phyloP scores from a whole-genome alignment of 768 basidiomycete genomes.

The Trametes sanguinea region DNA sequence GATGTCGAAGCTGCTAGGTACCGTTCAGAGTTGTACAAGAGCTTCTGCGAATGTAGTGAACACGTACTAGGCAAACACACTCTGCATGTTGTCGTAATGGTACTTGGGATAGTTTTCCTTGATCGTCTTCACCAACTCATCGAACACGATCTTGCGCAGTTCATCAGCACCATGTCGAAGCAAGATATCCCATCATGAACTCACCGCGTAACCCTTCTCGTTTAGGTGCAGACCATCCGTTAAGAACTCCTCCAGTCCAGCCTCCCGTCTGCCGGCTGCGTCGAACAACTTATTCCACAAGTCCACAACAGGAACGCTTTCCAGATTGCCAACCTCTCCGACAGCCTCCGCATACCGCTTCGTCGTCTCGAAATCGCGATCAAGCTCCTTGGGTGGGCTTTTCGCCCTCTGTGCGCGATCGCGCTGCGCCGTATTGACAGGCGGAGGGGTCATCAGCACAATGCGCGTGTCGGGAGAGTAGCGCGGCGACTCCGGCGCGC shows the following conservation, averaged over 20 bases:
- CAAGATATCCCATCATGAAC: conserved; percentile 25
- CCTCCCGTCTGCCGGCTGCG: conserved; percentile 65
- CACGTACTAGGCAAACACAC: conserved; percentile 61
- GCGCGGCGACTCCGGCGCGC: conserved; percentile 58
- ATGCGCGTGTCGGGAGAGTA: conserved; percentile 75
- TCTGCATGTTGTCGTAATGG: conserved; percentile 59
- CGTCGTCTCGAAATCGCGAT: conserved; percentile 65
- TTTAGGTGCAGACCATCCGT: conserved; percentile 83
- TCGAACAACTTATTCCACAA: conserved; percentile 74
- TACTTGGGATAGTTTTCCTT: conserved; percentile 63
- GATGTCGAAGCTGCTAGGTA: conserved; percentile 11
- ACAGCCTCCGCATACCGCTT: conserved; percentile 72
- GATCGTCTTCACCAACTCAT: conserved; percentile 61
- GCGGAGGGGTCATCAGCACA: conserved; percentile 84
- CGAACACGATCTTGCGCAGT: conserved; percentile 62
- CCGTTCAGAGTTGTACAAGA: not conserved
- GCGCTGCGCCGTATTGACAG: conserved; percentile 68
- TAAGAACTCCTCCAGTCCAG: conserved; percentile 52
- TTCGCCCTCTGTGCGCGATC: conserved; percentile 49
- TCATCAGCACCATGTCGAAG: not conserved
- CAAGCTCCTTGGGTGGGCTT: conserved; percentile 51
- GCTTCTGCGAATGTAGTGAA: too few relatives aligned
- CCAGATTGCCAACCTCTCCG: conserved; percentile 54
- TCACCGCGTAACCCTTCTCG: conserved; percentile 69
- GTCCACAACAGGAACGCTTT: conserved; percentile 67